phyloP scores from a whole-genome alignment of 768 basidiomycete genomes.

The Candolleomyces aberdarensis region DNA sequence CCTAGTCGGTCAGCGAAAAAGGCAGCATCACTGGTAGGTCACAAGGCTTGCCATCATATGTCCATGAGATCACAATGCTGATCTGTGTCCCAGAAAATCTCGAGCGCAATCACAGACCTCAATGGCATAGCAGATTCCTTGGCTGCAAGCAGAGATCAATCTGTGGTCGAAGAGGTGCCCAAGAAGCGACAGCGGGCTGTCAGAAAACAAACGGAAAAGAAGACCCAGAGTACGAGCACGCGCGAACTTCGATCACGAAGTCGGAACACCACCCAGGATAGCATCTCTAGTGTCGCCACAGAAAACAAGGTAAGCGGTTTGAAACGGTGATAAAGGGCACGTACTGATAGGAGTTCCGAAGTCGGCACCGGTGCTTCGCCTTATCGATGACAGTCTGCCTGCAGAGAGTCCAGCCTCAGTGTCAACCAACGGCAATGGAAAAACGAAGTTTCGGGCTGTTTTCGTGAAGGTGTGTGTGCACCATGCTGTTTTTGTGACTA shows the following conservation, averaged over 20 bases:
- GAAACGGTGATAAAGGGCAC: neutral
- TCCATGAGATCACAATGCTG: neutral
- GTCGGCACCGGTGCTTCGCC: neutral
- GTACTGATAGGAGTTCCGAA: neutral
- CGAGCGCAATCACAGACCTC: slow-evolving; percentile 4
- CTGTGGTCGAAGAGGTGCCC: neutral
- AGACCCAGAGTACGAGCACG: slow-evolving; percentile 25
- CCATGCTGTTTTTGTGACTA: too few relatives aligned
- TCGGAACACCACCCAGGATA: slow-evolving; percentile 36
- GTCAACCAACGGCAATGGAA: neutral
- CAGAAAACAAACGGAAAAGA: slow-evolving; percentile 14
- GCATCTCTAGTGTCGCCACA: slow-evolving; percentile 35
- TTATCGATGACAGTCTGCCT: neutral
- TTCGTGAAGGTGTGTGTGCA: slow-evolving; percentile 32
- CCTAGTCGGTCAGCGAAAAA: slow-evolving; percentile 9
- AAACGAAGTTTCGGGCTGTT: slow-evolving; percentile 21
- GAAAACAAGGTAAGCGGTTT: slow-evolving; percentile 29
- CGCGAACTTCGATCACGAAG: slow-evolving; percentile 45
- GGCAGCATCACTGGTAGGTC: slow-evolving; percentile 4
- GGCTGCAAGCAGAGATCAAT: neutral
- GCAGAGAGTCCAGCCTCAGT: neutral
- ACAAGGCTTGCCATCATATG: neutral
- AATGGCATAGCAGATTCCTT: slow-evolving; percentile 1
- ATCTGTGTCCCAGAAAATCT: slow-evolving; percentile 1
- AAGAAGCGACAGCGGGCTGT: neutral